Percentiles rank a stretch among this genome's conserved stretches.
Conservation (phyloP, 371 early-diverging fungal species). For the Mucor racemosus region DNA sequence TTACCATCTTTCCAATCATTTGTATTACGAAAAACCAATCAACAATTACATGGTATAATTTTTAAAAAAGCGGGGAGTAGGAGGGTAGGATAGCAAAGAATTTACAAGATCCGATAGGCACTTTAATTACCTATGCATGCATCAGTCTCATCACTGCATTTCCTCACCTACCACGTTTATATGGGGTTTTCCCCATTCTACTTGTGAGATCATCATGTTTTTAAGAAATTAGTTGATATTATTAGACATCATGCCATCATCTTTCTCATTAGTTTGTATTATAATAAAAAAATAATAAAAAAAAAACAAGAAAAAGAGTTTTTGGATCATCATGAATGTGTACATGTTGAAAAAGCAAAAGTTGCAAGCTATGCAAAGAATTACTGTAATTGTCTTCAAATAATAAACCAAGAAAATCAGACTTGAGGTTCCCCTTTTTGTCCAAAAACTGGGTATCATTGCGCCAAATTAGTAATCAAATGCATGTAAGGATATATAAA, state of each 20-base stretch:
- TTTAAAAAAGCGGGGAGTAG: background rate
- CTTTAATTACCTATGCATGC: background rate
- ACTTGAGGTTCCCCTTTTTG: too few relatives aligned
- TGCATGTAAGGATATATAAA: background rate
- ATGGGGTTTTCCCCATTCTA: too few relatives aligned
- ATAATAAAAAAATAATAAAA: too few relatives aligned
- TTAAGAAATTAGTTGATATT: background rate
- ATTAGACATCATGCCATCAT: background rate
- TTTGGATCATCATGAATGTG: too few relatives aligned
- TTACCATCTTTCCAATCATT: constrained; percentile 1
- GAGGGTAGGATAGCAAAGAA: background rate
- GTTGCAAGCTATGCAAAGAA: too few relatives aligned
- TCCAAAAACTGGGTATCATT: background rate
- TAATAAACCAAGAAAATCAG: too few relatives aligned
- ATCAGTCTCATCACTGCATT: background rate
- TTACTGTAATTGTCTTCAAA: too few relatives aligned
- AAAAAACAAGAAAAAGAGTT: too few relatives aligned
- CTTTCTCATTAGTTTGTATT: background rate
- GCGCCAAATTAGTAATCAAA: background rate
- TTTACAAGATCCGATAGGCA: background rate
- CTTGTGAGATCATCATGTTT: background rate
- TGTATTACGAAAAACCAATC: background rate
- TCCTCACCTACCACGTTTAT: background rate
- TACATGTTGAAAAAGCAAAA: too few relatives aligned
- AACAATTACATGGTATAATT: too few relatives aligned